Evolutionary conservation across 352 stramenopile genomes (phyloP).

Genomic region (Phytophthora lateralis): DNA sequence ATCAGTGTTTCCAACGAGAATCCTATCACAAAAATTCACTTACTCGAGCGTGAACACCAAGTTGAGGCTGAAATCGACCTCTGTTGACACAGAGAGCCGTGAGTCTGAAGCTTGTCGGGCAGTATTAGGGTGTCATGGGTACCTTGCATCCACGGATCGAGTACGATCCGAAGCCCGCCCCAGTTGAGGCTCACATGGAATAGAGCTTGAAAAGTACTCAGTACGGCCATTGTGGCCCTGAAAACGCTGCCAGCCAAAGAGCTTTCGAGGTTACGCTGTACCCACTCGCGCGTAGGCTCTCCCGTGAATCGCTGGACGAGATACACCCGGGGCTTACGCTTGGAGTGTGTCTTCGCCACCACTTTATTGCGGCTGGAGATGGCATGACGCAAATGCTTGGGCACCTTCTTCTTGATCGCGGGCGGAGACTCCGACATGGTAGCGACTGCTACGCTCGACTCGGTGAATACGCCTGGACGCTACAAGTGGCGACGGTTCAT

Average conservation of each 20-base stretch:
- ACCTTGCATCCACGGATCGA: slow-evolving; percentile 58
- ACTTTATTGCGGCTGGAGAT: slow-evolving; percentile 32
- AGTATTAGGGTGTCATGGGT: not conserved
- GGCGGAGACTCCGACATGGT: slow-evolving; percentile 21
- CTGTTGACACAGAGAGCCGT: slow-evolving; percentile 25
- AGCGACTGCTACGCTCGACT: slow-evolving; percentile 3
- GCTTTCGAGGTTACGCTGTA: slow-evolving; percentile 78
- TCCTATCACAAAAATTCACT: slow-evolving; percentile 2
- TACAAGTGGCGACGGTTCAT: slow-evolving; percentile 15
- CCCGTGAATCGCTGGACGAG: slow-evolving; percentile 42
- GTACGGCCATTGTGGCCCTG: slow-evolving; percentile 45
- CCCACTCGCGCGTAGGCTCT: slow-evolving; percentile 65
- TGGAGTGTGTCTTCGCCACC: slow-evolving; percentile 11
- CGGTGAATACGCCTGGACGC: slow-evolving; percentile 10
- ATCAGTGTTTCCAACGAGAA: not conserved
- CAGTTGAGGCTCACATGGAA: slow-evolving; percentile 76
- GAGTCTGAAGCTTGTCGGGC: not conserved
- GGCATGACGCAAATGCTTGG: slow-evolving; percentile 46
- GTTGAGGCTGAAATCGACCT: slow-evolving; percentile 62
- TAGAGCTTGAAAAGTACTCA: slow-evolving; percentile 69
- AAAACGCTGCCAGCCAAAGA: slow-evolving; percentile 54
- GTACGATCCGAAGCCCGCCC: slow-evolving; percentile 37
- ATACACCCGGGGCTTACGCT: slow-evolving; percentile 40
- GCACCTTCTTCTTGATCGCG: slow-evolving; percentile 32
- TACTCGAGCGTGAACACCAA: slow-evolving; percentile 77